phyloP scores from a whole-genome alignment of 306 rosid species.

The Erythrophleum fordii region DNA sequence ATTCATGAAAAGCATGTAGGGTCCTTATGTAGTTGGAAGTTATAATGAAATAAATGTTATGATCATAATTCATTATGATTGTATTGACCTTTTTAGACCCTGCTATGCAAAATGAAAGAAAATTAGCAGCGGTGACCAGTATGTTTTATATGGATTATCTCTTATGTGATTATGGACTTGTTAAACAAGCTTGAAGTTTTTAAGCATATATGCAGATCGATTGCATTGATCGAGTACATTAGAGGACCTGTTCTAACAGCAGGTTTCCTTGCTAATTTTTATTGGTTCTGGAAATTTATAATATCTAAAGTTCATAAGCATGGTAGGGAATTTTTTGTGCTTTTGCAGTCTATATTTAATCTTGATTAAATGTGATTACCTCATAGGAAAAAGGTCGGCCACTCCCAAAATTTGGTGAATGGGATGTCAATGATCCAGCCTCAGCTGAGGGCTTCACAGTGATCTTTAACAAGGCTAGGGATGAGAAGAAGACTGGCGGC shows the following conservation, averaged over 20 bases:
- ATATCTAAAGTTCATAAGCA: neutral
- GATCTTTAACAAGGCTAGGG: too few species aligned
- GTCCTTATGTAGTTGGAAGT: neutral
- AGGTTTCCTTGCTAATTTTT: conserved; percentile 11
- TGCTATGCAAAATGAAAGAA: neutral
- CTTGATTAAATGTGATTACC: conserved; percentile 5
- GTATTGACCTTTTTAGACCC: neutral
- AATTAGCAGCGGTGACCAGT: neutral
- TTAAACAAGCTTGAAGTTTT: neutral
- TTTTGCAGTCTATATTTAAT: neutral
- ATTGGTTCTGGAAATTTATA: neutral
- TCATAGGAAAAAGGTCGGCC: too few species aligned
- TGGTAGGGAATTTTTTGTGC: neutral
- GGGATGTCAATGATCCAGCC: too few species aligned
- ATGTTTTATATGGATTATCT: neutral
- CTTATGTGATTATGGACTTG: conserved; percentile 1
- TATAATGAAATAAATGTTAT: neutral
- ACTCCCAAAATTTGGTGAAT: too few species aligned
- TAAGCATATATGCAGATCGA: neutral
- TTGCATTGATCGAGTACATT: neutral
- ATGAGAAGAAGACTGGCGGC: conserved; percentile 40
- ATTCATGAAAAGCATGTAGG: neutral
- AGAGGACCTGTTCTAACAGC: conserved; percentile 8
- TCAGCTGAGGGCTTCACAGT: too few species aligned
- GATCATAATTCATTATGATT: neutral